phyloP scores from a whole-genome alignment of 352 stramenopile genomes.

The Phytophthora hybrid region DNA sequence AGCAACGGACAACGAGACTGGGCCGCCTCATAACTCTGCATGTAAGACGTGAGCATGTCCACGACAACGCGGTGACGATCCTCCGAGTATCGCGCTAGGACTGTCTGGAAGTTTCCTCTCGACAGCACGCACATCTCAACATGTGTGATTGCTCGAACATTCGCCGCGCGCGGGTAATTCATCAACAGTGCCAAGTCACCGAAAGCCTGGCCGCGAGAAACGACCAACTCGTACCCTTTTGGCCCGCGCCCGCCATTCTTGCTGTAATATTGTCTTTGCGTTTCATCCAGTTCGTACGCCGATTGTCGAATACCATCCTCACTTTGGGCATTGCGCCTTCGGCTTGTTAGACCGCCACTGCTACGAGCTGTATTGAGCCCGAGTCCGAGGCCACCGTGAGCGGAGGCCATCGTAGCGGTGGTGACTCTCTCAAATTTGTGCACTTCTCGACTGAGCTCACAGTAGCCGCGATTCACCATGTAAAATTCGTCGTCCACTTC shows the following conservation, averaged over 20 bases:
- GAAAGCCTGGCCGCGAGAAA: constrained; percentile 38
- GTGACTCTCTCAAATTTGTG: constrained; percentile 39
- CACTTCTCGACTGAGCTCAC: constrained; percentile 35
- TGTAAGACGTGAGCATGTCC: constrained; percentile 30
- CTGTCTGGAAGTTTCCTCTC: constrained; percentile 38
- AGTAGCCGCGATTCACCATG: constrained; percentile 63
- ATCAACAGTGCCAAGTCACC: constrained; percentile 54
- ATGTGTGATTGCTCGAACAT: constrained; percentile 46
- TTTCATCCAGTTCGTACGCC: constrained; percentile 7
- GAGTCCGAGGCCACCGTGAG: background rate
- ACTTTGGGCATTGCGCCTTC: background rate
- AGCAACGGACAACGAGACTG: constrained; percentile 24
- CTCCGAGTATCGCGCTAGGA: constrained; percentile 37
- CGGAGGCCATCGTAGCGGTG: constrained; percentile 20
- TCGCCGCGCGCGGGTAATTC: constrained; percentile 48
- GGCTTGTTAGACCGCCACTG: background rate
- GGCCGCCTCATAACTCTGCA: constrained; percentile 24
- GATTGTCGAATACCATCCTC: background rate
- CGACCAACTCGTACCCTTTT: constrained; percentile 5
- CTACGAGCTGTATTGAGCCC: background rate
- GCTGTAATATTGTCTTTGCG: constrained; percentile 3
- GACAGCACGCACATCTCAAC: constrained; percentile 55
- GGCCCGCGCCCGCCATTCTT: background rate
- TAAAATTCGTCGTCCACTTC: constrained; percentile 65
- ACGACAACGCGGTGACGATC: constrained; percentile 30